Evolutionary conservation across 176 grass and related monocot genomes (phyloP), one percentile per base, ranked within the genome.

Genomic region (Zoysia japonica): DNA sequence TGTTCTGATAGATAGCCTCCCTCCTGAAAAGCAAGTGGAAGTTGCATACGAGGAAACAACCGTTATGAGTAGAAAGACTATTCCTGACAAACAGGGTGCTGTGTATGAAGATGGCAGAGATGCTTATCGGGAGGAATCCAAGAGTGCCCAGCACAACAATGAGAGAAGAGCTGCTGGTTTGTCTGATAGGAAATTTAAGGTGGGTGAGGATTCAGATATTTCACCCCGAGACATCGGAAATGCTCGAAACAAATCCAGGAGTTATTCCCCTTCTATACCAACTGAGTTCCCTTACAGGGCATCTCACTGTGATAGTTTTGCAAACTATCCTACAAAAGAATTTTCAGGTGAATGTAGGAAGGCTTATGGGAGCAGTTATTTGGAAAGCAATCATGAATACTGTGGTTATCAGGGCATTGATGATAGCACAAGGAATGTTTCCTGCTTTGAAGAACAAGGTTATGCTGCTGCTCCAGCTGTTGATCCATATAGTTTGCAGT

Each of bases 21-120:
- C 87, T 72, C 73, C 87, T 43, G 85, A 88, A 91, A 87, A 91
- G 77, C 81, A 85, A 72, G 79, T 80, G 39, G 89, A 91, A 88
- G 81, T 67, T 72, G 80, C 81, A 6, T 87, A 71, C 9, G 82
- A 85, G 72, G 89, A 91, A 84, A 81, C 65, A 37, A 77, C 51
- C 63, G 47, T 46, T 77, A 59, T 68, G 45, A 79, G 67, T 17
- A 86, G 72, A 72, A 66, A 36, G 83, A 70, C 44, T 73, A 42
- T 41, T 59, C 68, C 52, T 47, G 70, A 84, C 20, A 16, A 83
- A 76, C 72, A 82, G 17, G 63, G 46, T 56, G 36, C 37, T 65
- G 11, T 62, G 17, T 35, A 6, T 39, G 57, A 10, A 72, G 61
- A 82, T 69, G 50, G 40, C 70, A 82, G 45, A 71, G 75, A 71